Evolutionary conservation across 2,329 filamentous ascomycete species (phyloP), one percentile per base, ranked within the genome.

Genomic region (Penicillium sp.): DNA sequence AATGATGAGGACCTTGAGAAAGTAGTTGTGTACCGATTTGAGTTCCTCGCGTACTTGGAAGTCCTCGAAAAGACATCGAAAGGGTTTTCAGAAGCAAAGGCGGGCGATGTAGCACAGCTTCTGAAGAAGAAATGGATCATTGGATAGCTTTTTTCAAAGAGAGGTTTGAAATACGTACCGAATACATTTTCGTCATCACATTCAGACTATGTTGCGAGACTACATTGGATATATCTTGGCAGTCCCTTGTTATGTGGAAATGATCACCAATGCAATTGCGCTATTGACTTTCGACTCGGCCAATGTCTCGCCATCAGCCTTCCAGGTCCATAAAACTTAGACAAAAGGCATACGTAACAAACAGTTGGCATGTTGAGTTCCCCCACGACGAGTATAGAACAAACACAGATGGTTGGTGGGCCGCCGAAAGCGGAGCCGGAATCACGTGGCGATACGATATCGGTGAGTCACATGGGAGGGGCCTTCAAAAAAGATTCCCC

Each of bases 391-490:
- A 50, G 21, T 49, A 49, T 54, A 44, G 23, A 7, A 2, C 26
- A 26, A 23, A 23, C 17, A 9, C 19, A 7, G 1, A 7, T 46
- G 26, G 47, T 48, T 56, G 53, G 41, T 29, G 23, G 13, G 21
- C 3, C 11, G 35, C 11, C 26, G 5, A 31, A 35, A 23, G 56
- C 15, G 48, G 55, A 21, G 11, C 23, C 17, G 4, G 2, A 1
- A 23, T 58, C 56, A 58, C 56, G 56, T 58, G 46, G 11, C 29
- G 47, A 38, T 50, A 50, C 48, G 56, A 58, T 58, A 52, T 51
- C 56, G 57, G 57, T 59, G 57, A 59, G 57, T 59, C 57, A 59
- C 57, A 59, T 59, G 49, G 56, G 49, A 48, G 49, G 57, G 26
- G 57, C 38, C 48, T 15, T 41, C 29, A 26, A 53, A 61, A 56